Percentiles rank a stretch among this genome's conserved stretches.
Evolutionary conservation across 2,329 filamentous ascomycete species (phyloP).

Genomic region (Penicillium thymicola): DNA sequence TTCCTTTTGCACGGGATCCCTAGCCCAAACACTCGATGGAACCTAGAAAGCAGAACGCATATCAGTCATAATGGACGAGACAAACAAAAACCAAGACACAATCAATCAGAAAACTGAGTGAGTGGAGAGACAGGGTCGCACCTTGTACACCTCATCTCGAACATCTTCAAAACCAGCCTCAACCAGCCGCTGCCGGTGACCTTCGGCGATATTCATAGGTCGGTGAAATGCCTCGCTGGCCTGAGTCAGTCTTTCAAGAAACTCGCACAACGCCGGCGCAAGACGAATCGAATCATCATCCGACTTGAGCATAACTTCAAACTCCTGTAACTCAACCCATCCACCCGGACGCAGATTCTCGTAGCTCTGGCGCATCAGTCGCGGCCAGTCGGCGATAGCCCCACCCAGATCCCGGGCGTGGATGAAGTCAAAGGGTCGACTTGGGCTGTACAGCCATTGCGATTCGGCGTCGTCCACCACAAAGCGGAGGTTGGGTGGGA

Average conservation of each 20-base stretch:
- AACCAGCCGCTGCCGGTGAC: slow-evolving; percentile 44
- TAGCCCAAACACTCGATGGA: slow-evolving; percentile 50
- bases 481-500: slow-evolving; percentile 36
- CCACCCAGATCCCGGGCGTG: slow-evolving; percentile 34
- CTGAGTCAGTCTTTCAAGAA: slow-evolving; percentile 25
- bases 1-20: slow-evolving; percentile 45
- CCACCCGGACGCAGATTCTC: slow-evolving; percentile 47
- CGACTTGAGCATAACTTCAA: slow-evolving; percentile 28
- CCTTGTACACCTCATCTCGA: slow-evolving; percentile 46
- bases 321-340: slow-evolving; percentile 49
- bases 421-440: slow-evolving; percentile 32
- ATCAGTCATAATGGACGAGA: not conserved
- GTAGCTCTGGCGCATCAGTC: slow-evolving; percentile 23
- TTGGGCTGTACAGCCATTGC: slow-evolving; percentile 29
- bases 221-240: slow-evolving; percentile 35
- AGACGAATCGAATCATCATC: slow-evolving; percentile 30
- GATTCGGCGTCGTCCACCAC: slow-evolving; percentile 35
- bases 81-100: not conserved
- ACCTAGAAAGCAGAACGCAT: slow-evolving; percentile 29
- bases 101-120: not conserved
- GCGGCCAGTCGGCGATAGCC: slow-evolving; percentile 30
- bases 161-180: slow-evolving; percentile 56
- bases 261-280: slow-evolving; percentile 28
- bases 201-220: slow-evolving; percentile 32
- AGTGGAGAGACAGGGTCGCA: slow-evolving; percentile 4